Evolutionary conservation across 78 protist species (phyloP).

Genomic region (Fonticula alba): DNA sequence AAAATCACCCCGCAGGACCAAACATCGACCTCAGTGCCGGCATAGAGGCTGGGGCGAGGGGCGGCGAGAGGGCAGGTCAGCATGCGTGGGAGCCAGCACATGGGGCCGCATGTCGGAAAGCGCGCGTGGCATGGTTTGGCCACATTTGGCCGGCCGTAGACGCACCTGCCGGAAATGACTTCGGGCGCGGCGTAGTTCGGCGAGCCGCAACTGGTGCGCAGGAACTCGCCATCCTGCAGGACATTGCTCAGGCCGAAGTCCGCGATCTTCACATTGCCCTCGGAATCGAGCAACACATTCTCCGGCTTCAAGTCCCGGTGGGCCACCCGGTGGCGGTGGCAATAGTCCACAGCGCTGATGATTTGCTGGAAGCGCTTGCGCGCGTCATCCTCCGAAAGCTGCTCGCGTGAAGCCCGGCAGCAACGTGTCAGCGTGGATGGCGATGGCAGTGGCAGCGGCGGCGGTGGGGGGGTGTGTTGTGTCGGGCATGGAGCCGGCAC

Average conservation of each 20-base stretch:
- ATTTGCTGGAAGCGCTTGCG: slow-evolving; percentile 91
- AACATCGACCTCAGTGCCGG: slow-evolving; percentile 91
- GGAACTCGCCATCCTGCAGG: slow-evolving; percentile 89
- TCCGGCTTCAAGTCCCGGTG: slow-evolving; percentile 73
- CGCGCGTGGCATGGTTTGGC: no score
- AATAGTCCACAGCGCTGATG: slow-evolving; percentile 84
- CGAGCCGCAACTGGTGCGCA: slow-evolving; percentile 89
- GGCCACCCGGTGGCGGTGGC: slow-evolving; percentile 82
- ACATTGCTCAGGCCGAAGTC: slow-evolving; percentile 95
- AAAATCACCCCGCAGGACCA: slow-evolving; percentile 72
- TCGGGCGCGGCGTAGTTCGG: slow-evolving; percentile 99
- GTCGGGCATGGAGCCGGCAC: not conserved
- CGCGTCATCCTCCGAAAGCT: slow-evolving; percentile 65
- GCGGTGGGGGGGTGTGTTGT: not conserved
- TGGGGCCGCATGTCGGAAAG: no score
- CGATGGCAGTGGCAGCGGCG: not conserved
- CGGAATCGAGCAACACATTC: not conserved
- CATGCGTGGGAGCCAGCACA: no score
- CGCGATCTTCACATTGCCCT: slow-evolving; percentile 46
- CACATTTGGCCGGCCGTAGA: no score
- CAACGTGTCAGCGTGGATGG: not conserved
- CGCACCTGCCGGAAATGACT: slow-evolving; percentile 37
- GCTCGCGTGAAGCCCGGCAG: no score
- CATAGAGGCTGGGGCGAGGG: slow-evolving; percentile 37
- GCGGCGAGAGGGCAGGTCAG: no score